Evolutionary conservation across 2,329 filamentous ascomycete species (phyloP).

Genomic region (Aspergillus unguis): DNA sequence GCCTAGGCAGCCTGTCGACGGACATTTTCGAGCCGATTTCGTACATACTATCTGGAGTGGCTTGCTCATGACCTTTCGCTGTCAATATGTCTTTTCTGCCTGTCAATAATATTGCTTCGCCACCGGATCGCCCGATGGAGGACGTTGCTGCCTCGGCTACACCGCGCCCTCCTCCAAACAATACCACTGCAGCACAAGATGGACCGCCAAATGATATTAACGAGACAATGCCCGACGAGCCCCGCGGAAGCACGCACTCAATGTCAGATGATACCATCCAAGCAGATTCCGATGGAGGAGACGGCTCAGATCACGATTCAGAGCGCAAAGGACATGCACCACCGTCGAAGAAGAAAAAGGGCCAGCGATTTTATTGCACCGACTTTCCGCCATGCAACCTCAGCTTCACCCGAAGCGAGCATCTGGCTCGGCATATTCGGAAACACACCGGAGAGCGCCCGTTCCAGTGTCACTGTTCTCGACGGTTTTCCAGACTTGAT

Average conservation of each 20-base stretch:
- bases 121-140: conserved; percentile 44
- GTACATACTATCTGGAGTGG: conserved; percentile 24
- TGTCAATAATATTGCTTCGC: conserved; percentile 56
- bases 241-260: conserved; percentile 45
- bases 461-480: conserved; percentile 92
- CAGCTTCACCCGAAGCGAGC: conserved; percentile 94
- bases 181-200: conserved; percentile 37
- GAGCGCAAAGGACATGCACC: conserved; percentile 61
- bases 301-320: conserved; percentile 62
- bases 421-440: conserved; percentile 91
- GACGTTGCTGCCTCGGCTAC: conserved; percentile 56
- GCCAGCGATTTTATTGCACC: conserved; percentile 92
- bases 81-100: conserved; percentile 59
- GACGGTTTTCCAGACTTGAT: conserved; percentile 88
- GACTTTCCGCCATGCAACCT: conserved; percentile 91
- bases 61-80: conserved; percentile 24
- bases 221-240: conserved; percentile 40
- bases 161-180: conserved; percentile 45
- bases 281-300: conserved; percentile 68
- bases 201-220: conserved; percentile 22
- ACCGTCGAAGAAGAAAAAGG: conserved; percentile 91
- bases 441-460: conserved; percentile 98
- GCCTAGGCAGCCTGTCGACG: conserved; percentile 16
- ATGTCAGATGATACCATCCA: conserved; percentile 66
- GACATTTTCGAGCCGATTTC: conserved; percentile 16